Evolutionary conservation across 176 grass and related monocot genomes (phyloP).

Genomic region (Chrysopogon serrulatus): DNA sequence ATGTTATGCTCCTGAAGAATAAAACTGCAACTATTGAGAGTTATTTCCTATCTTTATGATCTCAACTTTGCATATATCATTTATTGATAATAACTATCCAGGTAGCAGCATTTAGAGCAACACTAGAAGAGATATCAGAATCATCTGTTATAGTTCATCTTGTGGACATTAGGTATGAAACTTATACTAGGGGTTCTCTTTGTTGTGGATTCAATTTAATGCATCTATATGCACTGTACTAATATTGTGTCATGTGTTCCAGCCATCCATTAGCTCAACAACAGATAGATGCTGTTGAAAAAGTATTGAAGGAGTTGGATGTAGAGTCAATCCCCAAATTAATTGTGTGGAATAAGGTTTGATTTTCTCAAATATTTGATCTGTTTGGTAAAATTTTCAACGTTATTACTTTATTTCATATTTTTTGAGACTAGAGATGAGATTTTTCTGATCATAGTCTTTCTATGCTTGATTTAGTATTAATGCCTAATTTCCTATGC

Average conservation of each 20-base stretch:
- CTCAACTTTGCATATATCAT: background rate
- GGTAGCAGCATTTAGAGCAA: conserved; percentile 98
- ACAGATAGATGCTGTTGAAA: conserved; percentile 91
- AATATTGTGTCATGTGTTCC: conserved; percentile 20
- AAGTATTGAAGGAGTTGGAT: conserved; percentile 78
- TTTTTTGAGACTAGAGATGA: background rate
- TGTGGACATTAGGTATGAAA: conserved; percentile 83
- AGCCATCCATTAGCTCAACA: conserved; percentile 93
- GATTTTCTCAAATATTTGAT: background rate
- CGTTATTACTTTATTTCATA: background rate
- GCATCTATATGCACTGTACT: conserved; percentile 1
- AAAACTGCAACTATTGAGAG: background rate
- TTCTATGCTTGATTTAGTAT: background rate
- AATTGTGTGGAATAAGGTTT: conserved; percentile 95
- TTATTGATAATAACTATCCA: conserved; percentile 45
- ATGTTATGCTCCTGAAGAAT: background rate
- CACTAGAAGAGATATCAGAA: conserved; percentile 92
- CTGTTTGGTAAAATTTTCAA: background rate
- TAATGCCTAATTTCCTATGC: background rate
- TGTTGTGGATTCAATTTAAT: conserved; percentile 13
- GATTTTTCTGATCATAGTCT: background rate
- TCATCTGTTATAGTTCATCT: conserved; percentile 94
- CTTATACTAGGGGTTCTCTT: background rate
- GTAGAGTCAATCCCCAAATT: conserved; percentile 80
- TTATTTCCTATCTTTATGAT: background rate